These are phyloP conservation scores for Ajuga reptans DNA, from an alignment of 305 asterid genomes.

Conservation along the genomic window DNA sequence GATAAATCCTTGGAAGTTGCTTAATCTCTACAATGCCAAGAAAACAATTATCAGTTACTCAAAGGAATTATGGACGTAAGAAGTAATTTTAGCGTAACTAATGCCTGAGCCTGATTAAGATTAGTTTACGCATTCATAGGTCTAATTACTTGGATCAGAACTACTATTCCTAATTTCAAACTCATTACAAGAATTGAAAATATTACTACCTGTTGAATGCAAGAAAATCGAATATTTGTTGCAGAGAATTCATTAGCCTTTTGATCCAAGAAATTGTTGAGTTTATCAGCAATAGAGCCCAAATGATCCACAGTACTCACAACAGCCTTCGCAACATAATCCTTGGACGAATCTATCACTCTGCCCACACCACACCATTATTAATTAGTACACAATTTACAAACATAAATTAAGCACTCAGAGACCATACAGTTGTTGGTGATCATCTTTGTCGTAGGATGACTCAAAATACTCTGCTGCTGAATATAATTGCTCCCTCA, in stretches of 20 bases:
- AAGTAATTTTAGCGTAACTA: too few relatives aligned
- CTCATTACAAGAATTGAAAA: too few relatives aligned
- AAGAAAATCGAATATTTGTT: slow-evolving; percentile 42
- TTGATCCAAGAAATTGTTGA: slow-evolving; percentile 61
- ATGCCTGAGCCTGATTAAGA: too few relatives aligned
- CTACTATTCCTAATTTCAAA: too few relatives aligned
- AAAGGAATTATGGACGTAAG: too few relatives aligned
- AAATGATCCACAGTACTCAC: slow-evolving; percentile 82
- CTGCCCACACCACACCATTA: slow-evolving; percentile 26
- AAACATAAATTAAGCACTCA: neutral
- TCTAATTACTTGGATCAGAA: too few relatives aligned
- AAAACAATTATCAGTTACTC: neutral
- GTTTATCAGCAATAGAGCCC: slow-evolving; percentile 76
- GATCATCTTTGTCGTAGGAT: slow-evolving; percentile 55
- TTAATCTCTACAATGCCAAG: slow-evolving; percentile 38
- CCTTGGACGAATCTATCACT: slow-evolving; percentile 65
- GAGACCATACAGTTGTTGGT: slow-evolving; percentile 45
- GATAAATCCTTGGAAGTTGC: slow-evolving; percentile 31
- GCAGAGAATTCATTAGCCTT: slow-evolving; percentile 47
- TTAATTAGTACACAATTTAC: neutral
- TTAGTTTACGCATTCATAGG: too few relatives aligned
- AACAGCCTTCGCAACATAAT: slow-evolving; percentile 64
- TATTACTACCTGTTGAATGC: slow-evolving; percentile 85
- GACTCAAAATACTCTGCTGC: slow-evolving; percentile 86
- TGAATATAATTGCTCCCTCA: slow-evolving; percentile 64